These are phyloP conservation scores for Batkoa obscura DNA, from an alignment of 371 early-diverging fungal genomes.

Conservation along the genomic window DNA sequence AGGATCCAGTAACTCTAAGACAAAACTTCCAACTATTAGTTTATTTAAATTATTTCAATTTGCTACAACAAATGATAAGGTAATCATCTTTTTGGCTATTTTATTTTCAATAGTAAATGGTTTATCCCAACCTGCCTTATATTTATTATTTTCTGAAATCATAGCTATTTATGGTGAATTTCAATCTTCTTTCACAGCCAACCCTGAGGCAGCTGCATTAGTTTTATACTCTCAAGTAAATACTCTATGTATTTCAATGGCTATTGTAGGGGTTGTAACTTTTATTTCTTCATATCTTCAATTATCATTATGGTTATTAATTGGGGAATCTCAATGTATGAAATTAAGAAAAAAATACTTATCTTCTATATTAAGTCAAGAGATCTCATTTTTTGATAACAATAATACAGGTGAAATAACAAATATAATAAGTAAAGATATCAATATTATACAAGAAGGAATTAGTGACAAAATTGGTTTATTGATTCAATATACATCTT, in stretches of 20 bases:
- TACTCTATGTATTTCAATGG: constrained; percentile 41
- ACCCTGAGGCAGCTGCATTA: not conserved
- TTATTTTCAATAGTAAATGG: constrained; percentile 16
- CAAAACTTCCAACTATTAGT: too few relatives aligned
- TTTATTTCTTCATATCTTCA: constrained; percentile 11
- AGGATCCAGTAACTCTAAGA: too few relatives aligned
- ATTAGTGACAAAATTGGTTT: constrained; percentile 9
- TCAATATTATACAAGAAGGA: constrained; percentile 31
- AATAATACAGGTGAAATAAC: constrained; percentile 62
- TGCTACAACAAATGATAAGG: constrained; percentile 12
- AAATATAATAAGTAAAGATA: constrained; percentile 44
- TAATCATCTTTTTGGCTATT: constrained; percentile 14
- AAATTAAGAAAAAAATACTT: not conserved
- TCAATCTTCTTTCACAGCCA: not conserved
- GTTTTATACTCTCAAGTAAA: constrained; percentile 10
- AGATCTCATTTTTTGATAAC: constrained; percentile 41
- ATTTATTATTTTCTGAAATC: constrained; percentile 15
- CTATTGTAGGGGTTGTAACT: constrained; percentile 21
- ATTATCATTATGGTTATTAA: constrained; percentile 8
- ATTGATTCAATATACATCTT: constrained; percentile 7
- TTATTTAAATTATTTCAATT: constrained; percentile 16
- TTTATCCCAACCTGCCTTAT: constrained; percentile 13
- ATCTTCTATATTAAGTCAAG: not conserved
- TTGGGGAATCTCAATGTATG: not conserved
- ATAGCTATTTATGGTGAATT: constrained; percentile 9